Conservation (phyloP, 345 rosid genomes). For the Camelina laxa region DNA sequence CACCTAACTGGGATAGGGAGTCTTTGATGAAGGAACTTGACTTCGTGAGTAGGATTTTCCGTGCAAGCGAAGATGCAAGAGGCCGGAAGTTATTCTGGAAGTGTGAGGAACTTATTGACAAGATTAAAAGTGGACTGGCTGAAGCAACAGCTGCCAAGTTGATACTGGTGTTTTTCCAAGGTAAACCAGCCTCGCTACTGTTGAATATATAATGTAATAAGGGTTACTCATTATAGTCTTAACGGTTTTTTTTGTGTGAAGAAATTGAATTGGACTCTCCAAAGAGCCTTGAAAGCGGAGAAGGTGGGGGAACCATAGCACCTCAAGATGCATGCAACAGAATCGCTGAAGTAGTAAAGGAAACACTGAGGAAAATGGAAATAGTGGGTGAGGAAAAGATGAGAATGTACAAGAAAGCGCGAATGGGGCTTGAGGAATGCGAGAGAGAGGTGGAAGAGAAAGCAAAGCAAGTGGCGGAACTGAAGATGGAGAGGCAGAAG, state of each 20-base stretch:
- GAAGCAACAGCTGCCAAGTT: constrained; percentile 78
- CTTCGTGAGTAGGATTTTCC: constrained; percentile 83
- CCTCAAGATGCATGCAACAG: constrained; percentile 97
- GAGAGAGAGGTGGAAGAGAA: constrained; percentile 93
- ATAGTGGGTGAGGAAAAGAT: constrained; percentile 96
- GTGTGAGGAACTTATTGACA: constrained; percentile 83
- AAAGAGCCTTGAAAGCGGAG: constrained; percentile 78
- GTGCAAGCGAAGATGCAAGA: constrained; percentile 87
- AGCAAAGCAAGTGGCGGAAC: constrained; percentile 81
- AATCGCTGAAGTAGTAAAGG: constrained; percentile 93
- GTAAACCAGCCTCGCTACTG: constrained; percentile 41
- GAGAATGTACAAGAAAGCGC: constrained; percentile 92
- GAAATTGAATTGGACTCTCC: constrained; percentile 92
- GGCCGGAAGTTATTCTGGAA: constrained; percentile 89
- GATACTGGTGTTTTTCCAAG: constrained; percentile 87
- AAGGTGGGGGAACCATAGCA: constrained; percentile 78
- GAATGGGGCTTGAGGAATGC: constrained; percentile 71
- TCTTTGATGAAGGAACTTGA: constrained; percentile 88
- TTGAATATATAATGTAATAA: background rate
- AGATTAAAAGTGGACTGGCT: constrained; percentile 74
- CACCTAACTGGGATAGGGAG: constrained; percentile 87
- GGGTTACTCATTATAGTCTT: background rate
- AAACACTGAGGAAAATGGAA: constrained; percentile 95
- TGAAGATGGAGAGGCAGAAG: constrained; percentile 75
- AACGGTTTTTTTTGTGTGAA: constrained; percentile 36